Evolutionary conservation across 805 yeast species (phyloP).

Genomic region (Kodamaea leandrae): DNA sequence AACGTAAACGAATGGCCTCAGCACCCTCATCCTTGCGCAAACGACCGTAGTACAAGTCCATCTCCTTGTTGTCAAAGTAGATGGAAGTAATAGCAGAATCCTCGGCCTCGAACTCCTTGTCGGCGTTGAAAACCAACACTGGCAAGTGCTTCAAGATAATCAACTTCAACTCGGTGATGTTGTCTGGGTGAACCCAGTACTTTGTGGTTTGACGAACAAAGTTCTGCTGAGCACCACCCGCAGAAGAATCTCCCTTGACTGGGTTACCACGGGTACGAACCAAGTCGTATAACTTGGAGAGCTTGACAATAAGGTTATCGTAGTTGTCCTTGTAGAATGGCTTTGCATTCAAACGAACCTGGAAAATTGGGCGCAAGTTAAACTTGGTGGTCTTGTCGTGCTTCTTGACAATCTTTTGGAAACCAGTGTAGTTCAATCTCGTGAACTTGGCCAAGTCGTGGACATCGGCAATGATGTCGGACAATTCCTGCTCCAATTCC

Average conservation of each 20-base stretch:
- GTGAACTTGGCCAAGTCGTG: slow-evolving; percentile 95
- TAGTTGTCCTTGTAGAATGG: slow-evolving; percentile 96
- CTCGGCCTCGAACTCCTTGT: slow-evolving; percentile 91
- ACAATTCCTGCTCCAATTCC: slow-evolving; percentile 42
- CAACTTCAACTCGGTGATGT: slow-evolving; percentile 92
- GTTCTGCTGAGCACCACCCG: slow-evolving; percentile 98
- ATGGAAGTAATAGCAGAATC: slow-evolving; percentile 97
- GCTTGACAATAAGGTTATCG: slow-evolving; percentile 82
- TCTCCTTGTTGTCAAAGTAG: slow-evolving; percentile 84
- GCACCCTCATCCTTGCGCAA: slow-evolving; percentile 97
- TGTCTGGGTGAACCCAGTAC: slow-evolving; percentile 99
- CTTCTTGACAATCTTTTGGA: slow-evolving; percentile 93
- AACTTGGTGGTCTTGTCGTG: slow-evolving; percentile 83
- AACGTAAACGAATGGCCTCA: slow-evolving; percentile 94
- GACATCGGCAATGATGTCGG: slow-evolving; percentile 91
- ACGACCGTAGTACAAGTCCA: slow-evolving; percentile 93
- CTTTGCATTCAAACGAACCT: slow-evolving; percentile 86
- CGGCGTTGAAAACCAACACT: slow-evolving; percentile 92
- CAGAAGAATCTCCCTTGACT: slow-evolving; percentile 88
- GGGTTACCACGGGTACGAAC: slow-evolving; percentile 97
- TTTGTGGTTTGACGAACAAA: slow-evolving; percentile 98
- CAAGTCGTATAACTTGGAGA: slow-evolving; percentile 84
- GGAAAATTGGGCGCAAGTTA: slow-evolving; percentile 85
- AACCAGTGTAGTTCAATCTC: slow-evolving; percentile 92
- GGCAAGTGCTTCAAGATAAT: slow-evolving; percentile 93